Percentiles rank a stretch among this genome's conserved stretches.
Conservation (phyloP, 768 basidiomycete genomes). For the Ramaria rubella region DNA sequence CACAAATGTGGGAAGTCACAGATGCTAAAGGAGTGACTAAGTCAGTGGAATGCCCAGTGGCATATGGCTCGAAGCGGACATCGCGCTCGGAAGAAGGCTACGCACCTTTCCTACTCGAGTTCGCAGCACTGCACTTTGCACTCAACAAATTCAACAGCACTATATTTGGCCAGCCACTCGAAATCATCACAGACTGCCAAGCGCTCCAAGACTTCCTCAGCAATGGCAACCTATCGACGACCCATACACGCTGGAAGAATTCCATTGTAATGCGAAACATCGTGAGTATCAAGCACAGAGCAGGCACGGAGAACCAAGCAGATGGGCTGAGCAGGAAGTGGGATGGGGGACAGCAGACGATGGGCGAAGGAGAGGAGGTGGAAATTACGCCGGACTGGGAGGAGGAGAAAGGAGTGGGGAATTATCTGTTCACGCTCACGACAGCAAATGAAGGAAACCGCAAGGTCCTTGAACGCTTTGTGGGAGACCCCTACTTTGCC, state of each 20-base stretch:
- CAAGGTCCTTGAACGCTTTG: neutral
- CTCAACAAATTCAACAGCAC: constrained; percentile 16
- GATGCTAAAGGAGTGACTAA: constrained; percentile 19
- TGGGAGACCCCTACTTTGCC: constrained; percentile 1
- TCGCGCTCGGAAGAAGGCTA: constrained; percentile 27
- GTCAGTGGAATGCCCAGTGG: constrained; percentile 24
- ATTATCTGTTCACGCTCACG: constrained; percentile 1
- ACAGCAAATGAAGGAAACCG: neutral
- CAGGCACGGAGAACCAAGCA: constrained; percentile 18
- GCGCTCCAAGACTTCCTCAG: constrained; percentile 27
- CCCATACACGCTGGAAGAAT: constrained; percentile 31
- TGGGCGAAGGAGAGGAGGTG: neutral
- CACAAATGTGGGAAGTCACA: constrained; percentile 5
- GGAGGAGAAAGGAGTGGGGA: neutral
- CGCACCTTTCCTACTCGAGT: constrained; percentile 28
- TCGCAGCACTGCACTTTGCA: constrained; percentile 30
- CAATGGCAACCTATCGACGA: constrained; percentile 22
- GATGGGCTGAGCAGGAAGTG: constrained; percentile 17
- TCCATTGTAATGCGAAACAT: constrained; percentile 24
- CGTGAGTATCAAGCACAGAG: constrained; percentile 16
- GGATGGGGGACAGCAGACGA: neutral
- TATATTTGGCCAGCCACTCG: constrained; percentile 20
- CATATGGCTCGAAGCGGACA: constrained; percentile 30
- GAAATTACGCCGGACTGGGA: constrained; percentile 4
- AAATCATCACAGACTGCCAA: constrained; percentile 33